Base-by-base conservation (phyloP, 495 filamentous ascomycete genomes). In the Penicillium roqueforti region DNA sequence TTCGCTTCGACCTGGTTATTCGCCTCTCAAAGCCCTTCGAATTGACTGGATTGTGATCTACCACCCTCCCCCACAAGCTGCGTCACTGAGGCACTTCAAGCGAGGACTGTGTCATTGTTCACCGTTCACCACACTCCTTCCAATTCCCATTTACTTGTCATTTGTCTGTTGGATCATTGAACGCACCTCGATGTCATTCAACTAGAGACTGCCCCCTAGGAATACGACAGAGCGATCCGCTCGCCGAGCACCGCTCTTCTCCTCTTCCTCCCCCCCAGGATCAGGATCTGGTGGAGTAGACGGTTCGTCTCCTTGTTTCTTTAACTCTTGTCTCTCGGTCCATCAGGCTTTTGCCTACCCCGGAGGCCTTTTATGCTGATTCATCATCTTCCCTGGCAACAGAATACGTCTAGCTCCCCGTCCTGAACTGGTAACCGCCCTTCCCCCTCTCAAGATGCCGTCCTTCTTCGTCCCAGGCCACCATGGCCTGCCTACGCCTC, bases 221-320 rank as follows among this genome's bases (percentile, higher is more conserved):
- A 59, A 49, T 49, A 69, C 55, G 39, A 58, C 40, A 68, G 72
- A 77, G 74, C 70, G 58, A 62, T 65, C 61, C 57, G 72, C 73
- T 76, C 70, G 56, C 57, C 60, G 70, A 74, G 70, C 72, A 68
- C 60, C 68, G 68, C 70, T 72, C 72, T 67, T 63, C 55, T 47
- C 32, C 38, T 28, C 25, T 11, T 20, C 18, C 10, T 48, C 51
- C 46, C 31, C 50, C 56, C 70, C 70, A 71, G 71, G 61, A 63
- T 76, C 68, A 73, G 70, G 72, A 57, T 63, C 54, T 66, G 63
- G 67, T 54, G 74, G 69, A 73, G 68, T 76, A 70, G 74, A 77
- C 74, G 73, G 74, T 77, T 71, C 66, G 74, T 72, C 51, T 62
- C 56, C 48, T n/a, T n/a, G 40, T 51, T 53, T 37, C 47, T 50